Evolutionary conservation across 768 basidiomycete genomes (phyloP).

Genomic region (Russula vinacea): DNA sequence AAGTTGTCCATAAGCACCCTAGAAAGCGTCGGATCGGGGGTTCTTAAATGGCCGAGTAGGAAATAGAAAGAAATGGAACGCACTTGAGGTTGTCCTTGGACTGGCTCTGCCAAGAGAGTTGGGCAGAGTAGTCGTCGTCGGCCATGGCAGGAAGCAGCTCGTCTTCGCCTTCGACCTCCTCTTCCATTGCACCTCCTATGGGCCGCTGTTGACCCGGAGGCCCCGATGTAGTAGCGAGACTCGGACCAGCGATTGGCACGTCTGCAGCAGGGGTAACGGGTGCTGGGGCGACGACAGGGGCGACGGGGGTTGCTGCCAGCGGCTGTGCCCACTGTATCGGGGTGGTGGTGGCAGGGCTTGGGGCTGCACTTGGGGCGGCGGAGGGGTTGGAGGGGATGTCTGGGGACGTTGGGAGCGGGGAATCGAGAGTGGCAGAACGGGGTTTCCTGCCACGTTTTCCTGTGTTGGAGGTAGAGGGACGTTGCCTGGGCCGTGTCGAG

Average conservation of each 20-base stretch:
- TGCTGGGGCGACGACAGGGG: not conserved
- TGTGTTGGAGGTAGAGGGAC: not conserved
- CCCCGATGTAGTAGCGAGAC: not conserved
- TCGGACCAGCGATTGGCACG: not conserved
- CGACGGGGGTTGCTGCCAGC: not conserved
- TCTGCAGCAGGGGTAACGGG: conserved; percentile 10
- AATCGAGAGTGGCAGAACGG: conserved; percentile 16
- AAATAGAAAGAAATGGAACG: conserved; percentile 27
- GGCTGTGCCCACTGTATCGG: conserved; percentile 23
- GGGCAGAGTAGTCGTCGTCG: conserved; percentile 84
- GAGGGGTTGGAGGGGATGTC: conserved; percentile 12
- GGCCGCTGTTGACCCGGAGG: conserved; percentile 22
- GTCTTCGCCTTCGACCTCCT: conserved; percentile 67
- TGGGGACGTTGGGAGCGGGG: conserved; percentile 13
- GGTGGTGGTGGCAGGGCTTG: conserved; percentile 14
- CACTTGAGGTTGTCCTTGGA: conserved; percentile 86
- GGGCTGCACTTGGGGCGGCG: conserved; percentile 6
- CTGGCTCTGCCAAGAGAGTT: conserved; percentile 79
- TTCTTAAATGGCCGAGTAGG: not conserved
- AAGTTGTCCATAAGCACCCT: conserved; percentile 91
- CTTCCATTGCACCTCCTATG: conserved; percentile 33
- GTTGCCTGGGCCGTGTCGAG: conserved; percentile 1
- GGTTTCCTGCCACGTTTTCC: conserved; percentile 30
- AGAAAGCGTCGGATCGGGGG: not conserved
- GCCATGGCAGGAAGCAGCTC: conserved; percentile 82